Conservation (phyloP, 2,329 filamentous ascomycete species). For the Trichoderma simmonsii region DNA sequence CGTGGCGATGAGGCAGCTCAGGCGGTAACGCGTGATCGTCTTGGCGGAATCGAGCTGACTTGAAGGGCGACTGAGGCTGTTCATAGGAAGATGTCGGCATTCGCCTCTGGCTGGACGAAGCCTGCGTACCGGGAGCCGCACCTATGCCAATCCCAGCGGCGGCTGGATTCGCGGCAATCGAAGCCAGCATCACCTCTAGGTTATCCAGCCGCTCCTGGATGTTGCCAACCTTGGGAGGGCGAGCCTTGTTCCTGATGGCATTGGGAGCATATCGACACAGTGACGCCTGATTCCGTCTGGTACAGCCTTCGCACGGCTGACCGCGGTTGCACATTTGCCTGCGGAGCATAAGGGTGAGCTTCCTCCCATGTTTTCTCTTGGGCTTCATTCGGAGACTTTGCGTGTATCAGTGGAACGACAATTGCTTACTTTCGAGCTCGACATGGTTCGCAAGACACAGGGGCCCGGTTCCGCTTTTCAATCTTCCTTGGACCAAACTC, state of each 20-base stretch:
- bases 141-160: background rate
- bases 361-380: background rate
- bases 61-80: background rate
- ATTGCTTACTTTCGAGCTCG: constrained; percentile 2
- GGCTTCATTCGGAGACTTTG: background rate
- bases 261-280: constrained; percentile 6
- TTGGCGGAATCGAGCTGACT: background rate
- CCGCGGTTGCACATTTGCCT: constrained; percentile 11
- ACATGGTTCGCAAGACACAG: constrained; percentile 11
- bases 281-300: background rate
- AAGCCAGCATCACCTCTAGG: background rate
- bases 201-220: constrained; percentile 9
- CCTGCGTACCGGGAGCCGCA: background rate
- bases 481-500: background rate
- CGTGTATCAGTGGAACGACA: background rate
- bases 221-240: background rate
- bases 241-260: constrained; percentile 5
- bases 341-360: background rate
- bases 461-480: constrained; percentile 13
- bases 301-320: constrained; percentile 4
- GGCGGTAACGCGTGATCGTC: background rate
- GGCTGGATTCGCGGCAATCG: background rate
- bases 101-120: background rate
- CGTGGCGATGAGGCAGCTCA: constrained; percentile 5
- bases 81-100: background rate